Evolutionary conservation across 192 early-diverging fungal genomes (phyloP).

Genomic region (Rhizoclosmatium globosum): DNA sequence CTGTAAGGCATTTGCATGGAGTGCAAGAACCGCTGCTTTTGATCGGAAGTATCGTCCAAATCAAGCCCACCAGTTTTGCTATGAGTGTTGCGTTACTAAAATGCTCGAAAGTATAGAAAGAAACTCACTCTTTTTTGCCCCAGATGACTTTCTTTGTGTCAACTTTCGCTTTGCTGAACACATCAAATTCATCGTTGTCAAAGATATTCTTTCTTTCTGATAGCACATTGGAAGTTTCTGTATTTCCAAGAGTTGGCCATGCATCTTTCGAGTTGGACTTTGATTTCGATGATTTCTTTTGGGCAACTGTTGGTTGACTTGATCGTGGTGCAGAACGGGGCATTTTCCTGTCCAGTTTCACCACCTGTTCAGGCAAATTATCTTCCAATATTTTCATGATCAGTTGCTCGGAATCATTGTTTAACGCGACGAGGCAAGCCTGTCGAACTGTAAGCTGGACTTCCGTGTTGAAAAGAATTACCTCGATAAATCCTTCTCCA

Average conservation of each 20-base stretch:
- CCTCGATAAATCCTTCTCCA: constrained; percentile 89
- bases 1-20: constrained; percentile 25
- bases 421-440: constrained; percentile 77
- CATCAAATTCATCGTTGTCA: constrained; percentile 95
- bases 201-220: constrained; percentile 79
- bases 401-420: constrained; percentile 73
- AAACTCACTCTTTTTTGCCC: constrained; percentile 75
- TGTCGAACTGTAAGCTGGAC: not conserved
- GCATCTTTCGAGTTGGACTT: not conserved
- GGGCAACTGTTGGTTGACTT: not conserved
- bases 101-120: not conserved
- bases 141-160: constrained; percentile 71
- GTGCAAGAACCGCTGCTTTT: constrained; percentile 43
- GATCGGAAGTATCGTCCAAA: constrained; percentile 6
- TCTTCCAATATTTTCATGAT: constrained; percentile 84
- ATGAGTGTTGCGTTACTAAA: not conserved
- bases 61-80: constrained; percentile 1
- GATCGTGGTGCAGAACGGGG: not conserved
- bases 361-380: constrained; percentile 72
- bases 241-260: not conserved
- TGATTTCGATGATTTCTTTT: constrained; percentile 4
- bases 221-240: constrained; percentile 47
- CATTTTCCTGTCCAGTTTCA: constrained; percentile 63
- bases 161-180: constrained; percentile 70
- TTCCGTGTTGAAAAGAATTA: not conserved